A percentile compares a stretch with the other conserved stretches of the same genome.
phyloP scores from a whole-genome alignment of 2,329 filamentous ascomycete species.

The Cordyceps javanica region DNA sequence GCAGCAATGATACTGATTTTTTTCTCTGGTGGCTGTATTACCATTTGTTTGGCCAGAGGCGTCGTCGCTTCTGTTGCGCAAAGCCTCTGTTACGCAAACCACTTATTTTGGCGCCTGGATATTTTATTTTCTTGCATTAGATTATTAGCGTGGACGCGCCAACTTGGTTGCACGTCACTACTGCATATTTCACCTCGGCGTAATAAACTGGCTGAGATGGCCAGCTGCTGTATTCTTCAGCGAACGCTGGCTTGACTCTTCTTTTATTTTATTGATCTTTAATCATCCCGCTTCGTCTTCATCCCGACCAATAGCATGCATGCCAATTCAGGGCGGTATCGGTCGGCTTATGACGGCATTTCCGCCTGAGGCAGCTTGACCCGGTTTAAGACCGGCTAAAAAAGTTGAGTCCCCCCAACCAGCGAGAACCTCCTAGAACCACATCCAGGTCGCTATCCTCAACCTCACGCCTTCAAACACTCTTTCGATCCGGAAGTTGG shows the following conservation, averaged over 20 bases:
- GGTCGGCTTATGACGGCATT: conserved; percentile 23
- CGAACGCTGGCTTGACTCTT: neutral
- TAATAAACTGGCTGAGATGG: neutral
- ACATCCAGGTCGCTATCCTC: conserved; percentile 3
- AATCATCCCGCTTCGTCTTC: neutral
- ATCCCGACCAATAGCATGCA: neutral
- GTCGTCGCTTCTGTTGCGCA: neutral
- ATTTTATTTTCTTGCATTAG: neutral
- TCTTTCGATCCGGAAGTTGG: neutral
- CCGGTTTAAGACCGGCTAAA: conserved; percentile 16
- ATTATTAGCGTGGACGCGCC: neutral
- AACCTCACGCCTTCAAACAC: neutral
- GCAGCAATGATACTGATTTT: neutral
- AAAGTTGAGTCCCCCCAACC: conserved; percentile 14
- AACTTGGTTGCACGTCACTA: neutral
- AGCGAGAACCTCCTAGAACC: conserved; percentile 8
- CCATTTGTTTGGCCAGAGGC: neutral
- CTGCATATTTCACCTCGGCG: neutral
- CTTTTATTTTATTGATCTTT: neutral
- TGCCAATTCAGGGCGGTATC: conserved; percentile 1
- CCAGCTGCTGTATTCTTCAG: neutral
- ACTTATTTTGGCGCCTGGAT: neutral
- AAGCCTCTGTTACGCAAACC: too few species aligned
- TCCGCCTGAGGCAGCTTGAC: conserved; percentile 19
- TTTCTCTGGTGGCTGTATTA: neutral